phyloP scores from a whole-genome alignment of 2,329 filamentous ascomycete genomes.

The Arthroderma sp. region DNA sequence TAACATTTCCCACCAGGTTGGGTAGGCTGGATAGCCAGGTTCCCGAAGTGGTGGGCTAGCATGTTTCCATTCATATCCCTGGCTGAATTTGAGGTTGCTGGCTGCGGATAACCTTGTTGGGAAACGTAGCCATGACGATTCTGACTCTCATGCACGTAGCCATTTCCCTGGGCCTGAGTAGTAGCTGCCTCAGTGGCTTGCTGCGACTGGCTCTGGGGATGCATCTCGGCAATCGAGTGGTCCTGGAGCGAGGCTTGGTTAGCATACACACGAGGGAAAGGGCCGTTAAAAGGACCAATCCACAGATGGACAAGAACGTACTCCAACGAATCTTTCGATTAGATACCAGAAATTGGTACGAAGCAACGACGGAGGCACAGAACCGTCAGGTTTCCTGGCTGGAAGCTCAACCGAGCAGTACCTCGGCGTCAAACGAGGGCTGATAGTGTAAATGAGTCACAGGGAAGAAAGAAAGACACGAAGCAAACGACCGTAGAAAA shows the following conservation, averaged over 20 bases:
- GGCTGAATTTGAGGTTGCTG: constrained; percentile 4
- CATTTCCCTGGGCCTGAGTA: constrained; percentile 14
- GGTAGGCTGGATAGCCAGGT: constrained; percentile 19
- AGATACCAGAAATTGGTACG: too few species aligned
- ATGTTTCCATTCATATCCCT: constrained; percentile 12
- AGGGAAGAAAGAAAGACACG: constrained; percentile 8
- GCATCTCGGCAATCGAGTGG: constrained; percentile 13
- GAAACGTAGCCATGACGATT: constrained; percentile 13
- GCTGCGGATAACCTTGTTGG: constrained; percentile 13
- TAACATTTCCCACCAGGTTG: constrained; percentile 17
- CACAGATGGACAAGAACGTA: background rate
- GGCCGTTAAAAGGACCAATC: background rate
- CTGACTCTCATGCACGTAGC: constrained; percentile 16
- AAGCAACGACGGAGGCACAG: too few species aligned
- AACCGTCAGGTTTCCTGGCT: too few species aligned
- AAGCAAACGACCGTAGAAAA: background rate
- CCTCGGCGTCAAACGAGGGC: constrained; percentile 8
- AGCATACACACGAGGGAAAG: background rate
- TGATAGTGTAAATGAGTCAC: constrained; percentile 12
- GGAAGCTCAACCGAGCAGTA: background rate
- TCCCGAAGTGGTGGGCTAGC: constrained; percentile 16
- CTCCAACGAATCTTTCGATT: too few species aligned
- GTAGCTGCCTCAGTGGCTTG: constrained; percentile 16
- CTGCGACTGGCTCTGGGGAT: constrained; percentile 15
- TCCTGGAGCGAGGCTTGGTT: background rate